These are phyloP conservation scores for Umbelopsis sp. DNA, from an alignment of 371 early-diverging fungal genomes.

Conservation along the genomic window DNA sequence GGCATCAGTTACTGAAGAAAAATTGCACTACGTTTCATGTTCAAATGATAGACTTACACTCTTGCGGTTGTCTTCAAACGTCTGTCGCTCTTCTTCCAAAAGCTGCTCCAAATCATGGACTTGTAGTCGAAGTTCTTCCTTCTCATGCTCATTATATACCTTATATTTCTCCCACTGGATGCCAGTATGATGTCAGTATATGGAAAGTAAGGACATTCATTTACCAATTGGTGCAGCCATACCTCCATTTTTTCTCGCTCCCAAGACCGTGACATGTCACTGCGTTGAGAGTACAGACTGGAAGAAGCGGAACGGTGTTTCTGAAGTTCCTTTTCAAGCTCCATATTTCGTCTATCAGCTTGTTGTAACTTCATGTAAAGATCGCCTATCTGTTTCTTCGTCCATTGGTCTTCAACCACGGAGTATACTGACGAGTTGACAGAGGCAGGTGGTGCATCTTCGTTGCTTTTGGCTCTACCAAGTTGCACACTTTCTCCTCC, in stretches of 20 bases:
- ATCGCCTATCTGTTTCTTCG: constrained; percentile 8
- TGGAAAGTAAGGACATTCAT: too few relatives aligned
- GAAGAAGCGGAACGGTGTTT: neutral
- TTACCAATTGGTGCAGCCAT: neutral
- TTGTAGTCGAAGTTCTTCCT: constrained; percentile 37
- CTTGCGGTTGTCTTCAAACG: constrained; percentile 38
- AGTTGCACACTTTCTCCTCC: constrained; percentile 11
- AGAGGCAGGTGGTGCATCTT: neutral
- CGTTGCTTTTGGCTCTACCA: neutral
- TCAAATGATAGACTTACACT: constrained; percentile 29
- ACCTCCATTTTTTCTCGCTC: constrained; percentile 1
- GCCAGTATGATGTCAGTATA: neutral
- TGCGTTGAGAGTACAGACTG: constrained; percentile 3
- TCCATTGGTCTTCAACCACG: constrained; percentile 23
- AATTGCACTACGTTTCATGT: neutral
- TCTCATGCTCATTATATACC: constrained; percentile 24
- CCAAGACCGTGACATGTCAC: neutral
- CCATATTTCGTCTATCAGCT: constrained; percentile 6
- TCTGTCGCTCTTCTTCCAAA: constrained; percentile 39
- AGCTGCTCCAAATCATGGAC: constrained; percentile 39
- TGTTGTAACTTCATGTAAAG: constrained; percentile 2
- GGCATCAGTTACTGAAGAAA: neutral
- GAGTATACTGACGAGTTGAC: constrained; percentile 29
- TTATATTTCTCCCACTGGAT: constrained; percentile 26
- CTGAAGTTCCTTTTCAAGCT: constrained; percentile 3